Conservation (phyloP, 2,329 filamentous ascomycete species). For the Metarhizium album region DNA sequence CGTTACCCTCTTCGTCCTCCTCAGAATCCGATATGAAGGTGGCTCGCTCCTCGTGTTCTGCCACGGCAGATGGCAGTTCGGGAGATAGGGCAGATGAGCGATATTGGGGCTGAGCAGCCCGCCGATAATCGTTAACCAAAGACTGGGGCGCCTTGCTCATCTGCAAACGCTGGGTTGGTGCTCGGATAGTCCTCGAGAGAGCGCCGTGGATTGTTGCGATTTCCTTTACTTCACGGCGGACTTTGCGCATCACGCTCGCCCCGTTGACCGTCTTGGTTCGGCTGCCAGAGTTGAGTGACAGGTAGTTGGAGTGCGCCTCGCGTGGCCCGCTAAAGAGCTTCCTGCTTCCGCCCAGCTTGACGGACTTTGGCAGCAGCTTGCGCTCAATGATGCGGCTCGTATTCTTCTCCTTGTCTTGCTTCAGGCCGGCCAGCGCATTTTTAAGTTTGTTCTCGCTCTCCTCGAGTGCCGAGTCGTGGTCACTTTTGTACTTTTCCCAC, state of each 20-base stretch:
- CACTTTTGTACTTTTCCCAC: conserved; percentile 57
- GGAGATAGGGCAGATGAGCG: conserved; percentile 14
- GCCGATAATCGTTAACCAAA: conserved; percentile 43
- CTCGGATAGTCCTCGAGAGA: conserved; percentile 24
- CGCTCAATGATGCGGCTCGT: conserved; percentile 45
- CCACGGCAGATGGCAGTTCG: conserved; percentile 13
- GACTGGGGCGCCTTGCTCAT: conserved; percentile 39
- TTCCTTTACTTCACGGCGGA: conserved; percentile 44
- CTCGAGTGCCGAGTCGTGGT: conserved; percentile 46
- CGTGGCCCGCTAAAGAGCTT: conserved; percentile 18
- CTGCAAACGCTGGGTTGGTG: conserved; percentile 23
- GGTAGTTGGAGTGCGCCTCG: conserved; percentile 19
- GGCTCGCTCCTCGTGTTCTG: conserved; percentile 23
- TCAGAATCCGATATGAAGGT: conserved; percentile 32
- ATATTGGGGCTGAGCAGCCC: conserved; percentile 28
- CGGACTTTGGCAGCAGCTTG: conserved; percentile 32
- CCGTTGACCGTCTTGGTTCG: conserved; percentile 41
- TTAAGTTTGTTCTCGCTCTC: conserved; percentile 50
- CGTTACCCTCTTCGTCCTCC: conserved; percentile 15
- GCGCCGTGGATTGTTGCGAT: conserved; percentile 37
- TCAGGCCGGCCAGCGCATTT: conserved; percentile 45
- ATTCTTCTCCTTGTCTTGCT: conserved; percentile 46
- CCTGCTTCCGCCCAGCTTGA: conserved; percentile 18
- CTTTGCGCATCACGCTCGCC: conserved; percentile 44
- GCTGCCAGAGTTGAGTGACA: conserved; percentile 36